A percentile compares a stretch with the other conserved stretches of the same genome.
These are phyloP conservation scores for Dionaea muscipula DNA, from an alignment of 179 eudicot genomes.

Conservation along the genomic window DNA sequence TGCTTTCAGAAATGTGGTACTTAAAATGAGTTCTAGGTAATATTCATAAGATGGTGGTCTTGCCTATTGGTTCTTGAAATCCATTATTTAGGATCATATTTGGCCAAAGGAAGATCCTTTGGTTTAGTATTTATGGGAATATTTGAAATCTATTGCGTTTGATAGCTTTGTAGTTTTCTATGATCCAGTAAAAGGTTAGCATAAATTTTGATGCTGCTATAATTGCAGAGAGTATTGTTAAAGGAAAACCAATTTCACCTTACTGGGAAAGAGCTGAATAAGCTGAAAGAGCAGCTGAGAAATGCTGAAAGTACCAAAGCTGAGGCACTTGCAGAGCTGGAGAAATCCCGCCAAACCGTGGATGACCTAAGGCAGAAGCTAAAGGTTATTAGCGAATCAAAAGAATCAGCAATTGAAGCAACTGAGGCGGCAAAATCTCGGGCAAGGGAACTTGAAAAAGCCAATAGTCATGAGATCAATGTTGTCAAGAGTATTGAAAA, in stretches of 20 bases:
- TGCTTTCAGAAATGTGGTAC: too few species aligned
- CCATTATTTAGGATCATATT: too few species aligned
- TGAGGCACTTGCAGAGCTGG: conserved; percentile 75
- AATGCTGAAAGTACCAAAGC: conserved; percentile 75
- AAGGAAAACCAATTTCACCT: conserved; percentile 71
- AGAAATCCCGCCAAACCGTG: conserved; percentile 48
- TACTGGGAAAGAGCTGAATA: conserved; percentile 70
- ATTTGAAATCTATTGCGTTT: too few species aligned
- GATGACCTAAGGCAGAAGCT: conserved; percentile 50
- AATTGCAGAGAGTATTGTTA: conserved; percentile 57
- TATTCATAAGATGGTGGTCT: too few species aligned
- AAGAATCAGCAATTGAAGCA: conserved; percentile 43
- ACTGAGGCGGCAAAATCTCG: conserved; percentile 46
- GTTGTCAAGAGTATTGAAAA: conserved; percentile 23
- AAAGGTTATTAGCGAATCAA: conserved; percentile 37
- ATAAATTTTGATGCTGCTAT: not conserved
- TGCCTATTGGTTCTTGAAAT: too few species aligned
- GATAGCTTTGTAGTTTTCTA: too few species aligned
- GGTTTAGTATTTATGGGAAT: too few species aligned
- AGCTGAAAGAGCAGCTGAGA: conserved; percentile 63
- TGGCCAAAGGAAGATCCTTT: too few species aligned
- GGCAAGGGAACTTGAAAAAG: conserved; percentile 46
- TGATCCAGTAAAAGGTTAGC: too few species aligned
- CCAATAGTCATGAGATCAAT: conserved; percentile 16
- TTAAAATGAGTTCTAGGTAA: too few species aligned